Evolutionary conservation across 441 rosid genomes (phyloP).

Genomic region (Isatis lusitanica): DNA sequence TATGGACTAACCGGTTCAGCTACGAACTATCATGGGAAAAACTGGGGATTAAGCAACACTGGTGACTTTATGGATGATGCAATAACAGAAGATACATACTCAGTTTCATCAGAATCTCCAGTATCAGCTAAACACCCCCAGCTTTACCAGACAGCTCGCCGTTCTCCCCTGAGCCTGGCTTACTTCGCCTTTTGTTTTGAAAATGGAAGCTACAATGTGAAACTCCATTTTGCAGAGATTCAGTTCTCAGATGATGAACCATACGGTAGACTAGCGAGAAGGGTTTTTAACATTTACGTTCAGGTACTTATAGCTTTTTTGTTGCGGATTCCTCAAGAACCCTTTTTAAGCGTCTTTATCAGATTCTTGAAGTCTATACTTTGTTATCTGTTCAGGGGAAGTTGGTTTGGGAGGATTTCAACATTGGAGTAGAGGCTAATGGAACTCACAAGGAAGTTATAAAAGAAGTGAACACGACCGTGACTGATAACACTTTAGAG

Average conservation of each 20-base stretch:
- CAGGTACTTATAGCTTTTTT: conserved; percentile 42
- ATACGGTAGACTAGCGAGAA: conserved; percentile 42
- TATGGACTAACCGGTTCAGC: conserved; percentile 27
- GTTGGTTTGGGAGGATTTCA: conserved; percentile 41
- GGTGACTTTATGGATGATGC: conserved; percentile 54
- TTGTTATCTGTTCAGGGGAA: conserved; percentile 37
- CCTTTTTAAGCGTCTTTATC: background rate
- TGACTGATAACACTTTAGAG: conserved; percentile 43
- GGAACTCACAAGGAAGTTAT: conserved; percentile 40
- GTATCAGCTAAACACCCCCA: conserved; percentile 27
- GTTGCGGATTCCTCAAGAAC: background rate
- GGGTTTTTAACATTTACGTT: conserved; percentile 53
- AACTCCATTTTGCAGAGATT: conserved; percentile 57
- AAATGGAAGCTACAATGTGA: conserved; percentile 48
- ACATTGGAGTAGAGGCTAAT: conserved; percentile 42
- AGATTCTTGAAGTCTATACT: background rate
- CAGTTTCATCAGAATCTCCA: conserved; percentile 15
- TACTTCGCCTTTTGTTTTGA: conserved; percentile 49
- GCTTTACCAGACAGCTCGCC: conserved; percentile 43
- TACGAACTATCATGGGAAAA: background rate
- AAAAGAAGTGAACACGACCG: conserved; percentile 32
- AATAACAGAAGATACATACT: background rate
- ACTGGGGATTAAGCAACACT: conserved; percentile 60
- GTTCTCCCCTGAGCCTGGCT: conserved; percentile 44
- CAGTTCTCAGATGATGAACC: conserved; percentile 40